Evolutionary conservation across 352 stramenopile species (phyloP).

Genomic region (Globisporangium cederbergense): DNA sequence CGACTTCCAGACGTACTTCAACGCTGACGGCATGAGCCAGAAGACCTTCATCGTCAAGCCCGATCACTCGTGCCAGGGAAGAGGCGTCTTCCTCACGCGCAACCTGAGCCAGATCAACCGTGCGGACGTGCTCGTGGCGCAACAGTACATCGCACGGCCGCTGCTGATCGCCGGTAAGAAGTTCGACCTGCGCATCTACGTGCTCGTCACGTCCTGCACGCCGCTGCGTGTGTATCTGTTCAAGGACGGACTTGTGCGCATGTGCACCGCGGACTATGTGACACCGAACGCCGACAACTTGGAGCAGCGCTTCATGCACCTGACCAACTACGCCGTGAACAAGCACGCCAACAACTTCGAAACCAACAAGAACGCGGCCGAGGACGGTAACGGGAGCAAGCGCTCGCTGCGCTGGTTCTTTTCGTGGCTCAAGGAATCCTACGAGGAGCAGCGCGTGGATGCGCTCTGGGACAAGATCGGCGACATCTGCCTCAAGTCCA

Average conservation of each 20-base stretch:
- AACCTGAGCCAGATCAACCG: conserved; percentile 88
- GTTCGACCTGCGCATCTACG: conserved; percentile 93
- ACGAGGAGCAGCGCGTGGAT: conserved; percentile 59
- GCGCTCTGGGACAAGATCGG: conserved; percentile 91
- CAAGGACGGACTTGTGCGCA: conserved; percentile 87
- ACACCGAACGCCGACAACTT: conserved; percentile 81
- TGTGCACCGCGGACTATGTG: conserved; percentile 89
- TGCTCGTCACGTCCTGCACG: conserved; percentile 83
- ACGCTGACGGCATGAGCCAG: conserved; percentile 82
- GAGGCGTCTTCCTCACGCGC: conserved; percentile 94
- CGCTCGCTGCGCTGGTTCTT: conserved; percentile 92
- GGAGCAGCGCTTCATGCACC: conserved; percentile 87
- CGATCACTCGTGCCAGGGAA: conserved; percentile 83
- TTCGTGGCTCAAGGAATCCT: conserved; percentile 75
- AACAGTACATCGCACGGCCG: conserved; percentile 81
- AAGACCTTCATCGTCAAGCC: conserved; percentile 96
- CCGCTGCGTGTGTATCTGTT: conserved; percentile 90
- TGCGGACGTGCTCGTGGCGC: conserved; percentile 81
- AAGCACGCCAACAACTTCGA: conserved; percentile 89
- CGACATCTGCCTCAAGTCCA: conserved; percentile 93
- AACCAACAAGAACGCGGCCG: conserved; percentile 57
- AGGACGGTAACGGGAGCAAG: conserved; percentile 80
- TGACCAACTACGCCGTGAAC: conserved; percentile 93
- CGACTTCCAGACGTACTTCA: conserved; percentile 92
- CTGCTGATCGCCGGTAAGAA: conserved; percentile 87